phyloP scores from a whole-genome alignment of 148 eudicot genomes.

The Amaranthus cruentus region DNA sequence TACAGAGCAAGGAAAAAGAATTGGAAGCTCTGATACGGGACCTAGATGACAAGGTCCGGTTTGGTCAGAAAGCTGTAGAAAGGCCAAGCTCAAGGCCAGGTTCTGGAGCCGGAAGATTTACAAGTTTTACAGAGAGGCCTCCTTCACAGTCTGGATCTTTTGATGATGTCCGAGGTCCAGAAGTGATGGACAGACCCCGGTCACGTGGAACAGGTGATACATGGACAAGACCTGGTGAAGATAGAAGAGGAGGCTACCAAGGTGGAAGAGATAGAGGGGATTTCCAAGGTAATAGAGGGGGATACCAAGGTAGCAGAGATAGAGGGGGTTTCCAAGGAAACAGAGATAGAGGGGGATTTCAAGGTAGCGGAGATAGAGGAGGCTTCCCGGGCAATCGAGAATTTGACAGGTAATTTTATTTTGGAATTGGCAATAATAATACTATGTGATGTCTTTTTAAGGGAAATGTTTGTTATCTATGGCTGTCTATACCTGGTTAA shows the following conservation, averaged over 20 bases:
- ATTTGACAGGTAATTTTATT: slow-evolving; percentile 53
- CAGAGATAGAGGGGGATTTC: too few species aligned
- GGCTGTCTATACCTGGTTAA: background rate
- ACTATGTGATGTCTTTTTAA: background rate
- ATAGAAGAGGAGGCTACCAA: slow-evolving; percentile 54
- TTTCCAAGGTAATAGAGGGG: too few species aligned
- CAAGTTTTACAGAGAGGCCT: slow-evolving; percentile 32
- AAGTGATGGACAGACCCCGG: slow-evolving; percentile 71
- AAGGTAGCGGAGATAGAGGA: slow-evolving; percentile 75
- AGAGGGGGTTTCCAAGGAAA: too few species aligned
- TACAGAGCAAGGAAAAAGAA: slow-evolving; percentile 49
- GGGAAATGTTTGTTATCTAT: background rate
- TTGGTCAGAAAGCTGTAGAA: slow-evolving; percentile 53
- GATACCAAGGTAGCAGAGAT: too few species aligned
- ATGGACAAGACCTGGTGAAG: slow-evolving; percentile 66
- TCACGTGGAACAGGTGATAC: slow-evolving; percentile 70
- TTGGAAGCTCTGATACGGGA: slow-evolving; percentile 60
- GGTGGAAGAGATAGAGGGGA: too few species aligned
- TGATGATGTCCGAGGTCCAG: slow-evolving; percentile 52
- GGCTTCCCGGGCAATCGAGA: slow-evolving; percentile 62
- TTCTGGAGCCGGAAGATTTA: slow-evolving; percentile 30
- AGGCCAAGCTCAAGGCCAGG: slow-evolving; percentile 68
- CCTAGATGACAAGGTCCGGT: slow-evolving; percentile 75
- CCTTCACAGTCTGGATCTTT: slow-evolving; percentile 52
- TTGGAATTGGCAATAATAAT: background rate